Evolutionary conservation across 768 basidiomycete species (phyloP).

Genomic region (Crassisporium funariophilum): DNA sequence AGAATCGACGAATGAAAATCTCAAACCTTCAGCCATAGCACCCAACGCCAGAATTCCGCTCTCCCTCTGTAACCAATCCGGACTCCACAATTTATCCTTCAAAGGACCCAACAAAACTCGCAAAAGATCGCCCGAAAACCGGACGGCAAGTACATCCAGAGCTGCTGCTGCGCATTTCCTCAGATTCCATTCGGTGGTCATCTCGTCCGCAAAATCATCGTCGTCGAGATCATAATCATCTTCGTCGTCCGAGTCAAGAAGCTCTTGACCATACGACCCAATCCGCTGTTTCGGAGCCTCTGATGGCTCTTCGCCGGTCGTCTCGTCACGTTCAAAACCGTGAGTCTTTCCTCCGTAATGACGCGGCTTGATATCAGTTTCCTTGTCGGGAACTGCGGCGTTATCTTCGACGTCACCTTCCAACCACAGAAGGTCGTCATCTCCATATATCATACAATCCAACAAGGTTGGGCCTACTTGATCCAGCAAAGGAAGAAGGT

Average conservation of each 20-base stretch:
- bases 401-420: conserved; percentile 80
- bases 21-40: conserved; percentile 95
- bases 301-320: conserved; percentile 39
- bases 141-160: conserved; percentile 92
- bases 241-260: conserved; percentile 82
- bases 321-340: conserved; percentile 74
- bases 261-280: conserved; percentile 81
- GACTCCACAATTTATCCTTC: conserved; percentile 92
- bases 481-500: conserved; percentile 83
- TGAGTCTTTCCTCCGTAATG: conserved; percentile 83
- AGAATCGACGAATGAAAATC: conserved; percentile 1
- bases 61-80: conserved; percentile 93
- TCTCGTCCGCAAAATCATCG: conserved; percentile 94
- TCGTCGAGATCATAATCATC: conserved; percentile 88
- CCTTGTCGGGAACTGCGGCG: conserved; percentile 89
- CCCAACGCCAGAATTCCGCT: conserved; percentile 95
- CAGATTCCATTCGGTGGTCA: conserved; percentile 98
- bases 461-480: conserved; percentile 94
- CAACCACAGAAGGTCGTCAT: conserved; percentile 93
- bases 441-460: conserved; percentile 96
- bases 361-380: conserved; percentile 93
- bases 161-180: conserved; percentile 98
- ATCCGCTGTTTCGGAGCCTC: conserved; percentile 42
- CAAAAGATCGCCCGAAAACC: conserved; percentile 87
- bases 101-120: conserved; percentile 86